A percentile compares a stretch with the other conserved stretches of the same genome.
These are phyloP conservation scores for Stromatinia cepivora DNA, from an alignment of 2,329 filamentous ascomycete genomes.

Conservation along the genomic window DNA sequence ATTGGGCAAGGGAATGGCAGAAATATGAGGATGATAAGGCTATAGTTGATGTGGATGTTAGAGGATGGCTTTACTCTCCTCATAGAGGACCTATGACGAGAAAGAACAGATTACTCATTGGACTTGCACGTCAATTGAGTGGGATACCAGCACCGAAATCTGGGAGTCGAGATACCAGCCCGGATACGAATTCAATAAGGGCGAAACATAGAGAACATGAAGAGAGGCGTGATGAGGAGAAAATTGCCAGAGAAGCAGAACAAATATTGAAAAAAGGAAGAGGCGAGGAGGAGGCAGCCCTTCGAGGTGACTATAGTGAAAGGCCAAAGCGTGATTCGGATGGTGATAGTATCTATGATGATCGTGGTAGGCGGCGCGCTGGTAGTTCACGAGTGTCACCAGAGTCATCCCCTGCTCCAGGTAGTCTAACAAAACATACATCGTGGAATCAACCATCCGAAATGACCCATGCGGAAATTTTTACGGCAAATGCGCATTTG, in stretches of 20 bases:
- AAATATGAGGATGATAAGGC: conserved; percentile 78
- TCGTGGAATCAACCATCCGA: conserved; percentile 49
- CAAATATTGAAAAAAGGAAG: conserved; percentile 72
- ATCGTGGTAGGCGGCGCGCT: conserved; percentile 28
- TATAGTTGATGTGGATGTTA: conserved; percentile 88
- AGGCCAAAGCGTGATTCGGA: conserved; percentile 51
- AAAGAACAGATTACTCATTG: conserved; percentile 83
- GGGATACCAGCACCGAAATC: conserved; percentile 64
- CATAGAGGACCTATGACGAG: conserved; percentile 81
- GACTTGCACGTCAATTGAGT: conserved; percentile 82
- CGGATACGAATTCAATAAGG: conserved; percentile 35
- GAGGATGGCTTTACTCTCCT: conserved; percentile 92
- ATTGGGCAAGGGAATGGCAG: conserved; percentile 78
- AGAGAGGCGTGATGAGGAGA: conserved; percentile 57
- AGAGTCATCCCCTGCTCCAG: conserved; percentile 39
- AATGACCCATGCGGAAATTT: conserved; percentile 74
- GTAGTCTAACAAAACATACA: conserved; percentile 47
- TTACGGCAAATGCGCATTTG: conserved; percentile 79
- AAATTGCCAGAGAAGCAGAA: conserved; percentile 73
- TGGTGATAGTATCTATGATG: conserved; percentile 36
- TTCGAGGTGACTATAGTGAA: conserved; percentile 74
- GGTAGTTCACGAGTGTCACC: conserved; percentile 29
- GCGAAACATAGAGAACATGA: conserved; percentile 48
- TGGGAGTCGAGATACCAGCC: conserved; percentile 37
- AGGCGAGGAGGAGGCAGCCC: conserved; percentile 68